Evolutionary conservation across 1,284 basidiomycete species (phyloP), one percentile per base, ranked within the genome.

Genomic region (Mycosarcoma mackinlayi): DNA sequence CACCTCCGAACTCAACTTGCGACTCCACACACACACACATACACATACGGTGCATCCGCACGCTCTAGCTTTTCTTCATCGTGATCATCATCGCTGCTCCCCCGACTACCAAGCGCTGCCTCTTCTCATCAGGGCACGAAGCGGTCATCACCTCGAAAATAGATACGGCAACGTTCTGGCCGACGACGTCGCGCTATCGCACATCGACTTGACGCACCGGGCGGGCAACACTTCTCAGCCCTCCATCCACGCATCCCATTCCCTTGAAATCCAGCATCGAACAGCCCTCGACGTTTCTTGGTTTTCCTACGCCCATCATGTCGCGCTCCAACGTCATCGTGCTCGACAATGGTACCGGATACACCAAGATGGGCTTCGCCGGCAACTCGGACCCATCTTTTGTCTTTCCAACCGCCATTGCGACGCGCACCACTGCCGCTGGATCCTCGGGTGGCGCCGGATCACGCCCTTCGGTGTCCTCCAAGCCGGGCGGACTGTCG

Each of bases 301-400:
- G 9, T 10, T 10, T n/a, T 18, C 24, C 24, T 3, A 13, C 11
- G 30, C 33, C 34, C 61, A 65, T 24, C 55, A 81, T 81, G 79
- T 79, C 79, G 50, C 77, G 77, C 35, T 79, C 79, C 49, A 80
- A 81, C 63, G 79, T 81, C 55, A 78, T 80, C 59, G 78, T 81
- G 14, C 71, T 81, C 81, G 94, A 98, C 86, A 97, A 97, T 87
- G 95, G 95, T 56, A 98, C 94, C 44, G 95, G 95, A 18, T 97
- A 88, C 85, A 95, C 94, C 23, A 98, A 98, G 88, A 91, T 97
- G 84, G 95, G 95, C 44, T 98, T 96, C 84, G 95, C 96, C 50
- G 96, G 96, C 55, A 98, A 98, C 85, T 96, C 93, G 55, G 94
- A 98, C 85, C 96, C 95, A 40, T 98, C 94, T 10, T 98, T 96